A percentile compares a stretch with the other conserved stretches of the same genome.
Conservation (phyloP, 331 rosid species). For the Stylosanthes scabra region DNA sequence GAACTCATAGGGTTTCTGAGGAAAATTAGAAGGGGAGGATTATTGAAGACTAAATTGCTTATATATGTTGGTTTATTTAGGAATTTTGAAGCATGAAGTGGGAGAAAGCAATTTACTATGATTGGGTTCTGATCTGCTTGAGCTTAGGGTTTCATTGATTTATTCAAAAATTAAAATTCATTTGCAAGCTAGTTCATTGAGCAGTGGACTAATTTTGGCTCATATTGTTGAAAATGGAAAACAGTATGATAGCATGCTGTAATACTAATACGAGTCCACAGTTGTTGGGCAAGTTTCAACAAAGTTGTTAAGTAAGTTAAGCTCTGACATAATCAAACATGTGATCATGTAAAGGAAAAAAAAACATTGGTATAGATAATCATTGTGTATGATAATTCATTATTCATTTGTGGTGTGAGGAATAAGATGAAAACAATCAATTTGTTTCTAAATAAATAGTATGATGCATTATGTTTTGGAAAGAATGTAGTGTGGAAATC, state of each 20-base stretch:
- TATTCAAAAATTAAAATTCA: not conserved
- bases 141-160: not conserved
- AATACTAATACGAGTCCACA: not conserved
- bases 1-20: not conserved
- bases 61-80: not conserved
- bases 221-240: constrained; percentile 2
- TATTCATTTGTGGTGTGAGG: not conserved
- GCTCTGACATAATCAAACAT: constrained; percentile 4
- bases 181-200: not conserved
- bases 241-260: not conserved
- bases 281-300: not conserved
- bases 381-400: constrained; percentile 1
- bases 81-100: not conserved
- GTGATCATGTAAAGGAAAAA: constrained; percentile 11
- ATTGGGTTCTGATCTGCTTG: not conserved
- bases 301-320: not conserved
- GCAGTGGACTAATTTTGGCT: not conserved
- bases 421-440: constrained; percentile 13
- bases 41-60: not conserved
- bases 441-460: not conserved
- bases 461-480: constrained; percentile 9
- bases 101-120: not conserved
- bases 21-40: too few species aligned
- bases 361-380: not conserved
- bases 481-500: not conserved